Evolutionary conservation across 495 filamentous ascomycete species (phyloP), one percentile per base, ranked within the genome.

Genomic region (Penicillium canescens): DNA sequence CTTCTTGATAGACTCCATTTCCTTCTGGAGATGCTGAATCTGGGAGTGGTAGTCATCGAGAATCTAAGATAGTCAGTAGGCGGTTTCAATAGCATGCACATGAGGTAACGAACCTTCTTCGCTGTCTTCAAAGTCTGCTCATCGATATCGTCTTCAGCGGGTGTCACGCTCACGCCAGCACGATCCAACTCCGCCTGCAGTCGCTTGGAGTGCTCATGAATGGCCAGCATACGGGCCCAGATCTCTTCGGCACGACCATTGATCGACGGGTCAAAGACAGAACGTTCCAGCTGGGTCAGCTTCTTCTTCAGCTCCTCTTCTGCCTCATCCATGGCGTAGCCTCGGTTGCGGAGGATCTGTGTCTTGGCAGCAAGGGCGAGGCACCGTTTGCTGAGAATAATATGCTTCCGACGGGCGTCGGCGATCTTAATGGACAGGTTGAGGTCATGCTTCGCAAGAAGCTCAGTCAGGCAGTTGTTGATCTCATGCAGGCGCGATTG

Each of bases 291-390:
- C 42, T 77, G 72, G 41, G 84, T 63, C 31, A 99, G 77, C 70
- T 94, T 92, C 70, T 89, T 88, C 78, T 88, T 90, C 50, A 99
- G 71, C 57, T 88, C 86, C 67, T 99, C 94, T 74, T 99, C 94
- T 36, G 91, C 87, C 39, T 87, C 85, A 62, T 92, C 89, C 71
- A 99, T 82, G 5, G 90, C 91, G 68, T 97, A 99, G 10, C 95
- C 94, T 38, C 92, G 70, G 64, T 96, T 97, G 50, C 92, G 82
- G 68, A 98, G 70, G 18, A 96, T 84, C 71, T 99, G 94, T 0
- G 94, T 92, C 68, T 93, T 92, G 8, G 91, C 88, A 2, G 94
- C 94, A 23, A 99, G 79, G 9, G 86, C 81, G 14, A 98, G 75
- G 57, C 87, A 92, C 39, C 95, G 84, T 60, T 91, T 87, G 61